Evolutionary conservation across 140 eudicot genomes (phyloP).

Genomic region (Bidens hawaiensis): DNA sequence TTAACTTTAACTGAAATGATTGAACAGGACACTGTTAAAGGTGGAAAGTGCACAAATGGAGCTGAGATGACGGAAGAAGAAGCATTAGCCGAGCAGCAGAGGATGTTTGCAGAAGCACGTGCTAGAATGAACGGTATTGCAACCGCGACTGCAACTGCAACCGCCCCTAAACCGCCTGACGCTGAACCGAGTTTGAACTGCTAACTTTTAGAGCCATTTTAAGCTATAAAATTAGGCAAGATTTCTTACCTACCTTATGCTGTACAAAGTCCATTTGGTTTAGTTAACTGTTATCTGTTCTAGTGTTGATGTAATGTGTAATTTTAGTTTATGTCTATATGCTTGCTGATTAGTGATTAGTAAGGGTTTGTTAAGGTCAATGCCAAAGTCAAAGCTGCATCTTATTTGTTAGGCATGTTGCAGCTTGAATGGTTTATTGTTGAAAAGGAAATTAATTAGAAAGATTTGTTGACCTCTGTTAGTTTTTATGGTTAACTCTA

Average conservation of each 20-base stretch:
- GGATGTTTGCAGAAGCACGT: slow-evolving; percentile 97
- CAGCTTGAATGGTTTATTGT: slow-evolving; percentile 17
- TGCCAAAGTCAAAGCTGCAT: slow-evolving; percentile 23
- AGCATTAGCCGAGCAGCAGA: slow-evolving; percentile 88
- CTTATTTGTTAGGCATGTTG: slow-evolving; percentile 28
- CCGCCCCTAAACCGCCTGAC: slow-evolving; percentile 44
- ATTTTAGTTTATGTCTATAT: slow-evolving; percentile 28
- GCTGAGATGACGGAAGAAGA: slow-evolving; percentile 94
- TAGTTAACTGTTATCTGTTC: slow-evolving; percentile 19
- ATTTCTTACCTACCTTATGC: slow-evolving; percentile 8
- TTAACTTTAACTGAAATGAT: neutral
- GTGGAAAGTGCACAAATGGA: slow-evolving; percentile 58
- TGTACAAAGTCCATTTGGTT: slow-evolving; percentile 44
- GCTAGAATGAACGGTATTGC: slow-evolving; percentile 74
- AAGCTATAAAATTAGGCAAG: slow-evolving; percentile 35
- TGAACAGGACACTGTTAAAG: slow-evolving; percentile 61
- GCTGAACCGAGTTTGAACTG: slow-evolving; percentile 45
- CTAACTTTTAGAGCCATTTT: slow-evolving; percentile 36
- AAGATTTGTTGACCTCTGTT: neutral
- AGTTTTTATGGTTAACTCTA: neutral
- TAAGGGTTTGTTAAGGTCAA: slow-evolving; percentile 14
- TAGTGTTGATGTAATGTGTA: slow-evolving; percentile 29
- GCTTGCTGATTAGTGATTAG: slow-evolving; percentile 43
- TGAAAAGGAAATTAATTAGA: slow-evolving; percentile 8
- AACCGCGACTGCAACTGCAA: neutral